Evolutionary conservation across 352 stramenopile genomes (phyloP).

Genomic region (Thalassiosira mediterranea): DNA sequence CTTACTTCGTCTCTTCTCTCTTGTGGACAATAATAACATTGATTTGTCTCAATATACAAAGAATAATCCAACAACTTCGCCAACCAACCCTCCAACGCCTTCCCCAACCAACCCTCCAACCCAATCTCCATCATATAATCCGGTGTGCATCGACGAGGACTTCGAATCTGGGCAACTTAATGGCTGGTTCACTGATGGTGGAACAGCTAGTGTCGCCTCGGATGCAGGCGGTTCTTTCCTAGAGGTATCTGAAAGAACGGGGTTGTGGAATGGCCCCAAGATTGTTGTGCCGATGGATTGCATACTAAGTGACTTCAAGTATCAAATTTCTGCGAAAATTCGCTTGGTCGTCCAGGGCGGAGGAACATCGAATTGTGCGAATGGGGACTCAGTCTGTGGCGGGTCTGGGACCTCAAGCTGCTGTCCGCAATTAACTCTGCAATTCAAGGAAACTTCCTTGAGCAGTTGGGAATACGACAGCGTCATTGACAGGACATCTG

Average conservation of each 20-base stretch:
- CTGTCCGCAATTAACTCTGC: background rate
- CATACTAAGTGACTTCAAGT: background rate
- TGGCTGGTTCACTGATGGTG: background rate
- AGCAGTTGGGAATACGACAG: background rate
- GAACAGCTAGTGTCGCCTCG: background rate
- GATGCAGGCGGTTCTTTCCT: background rate
- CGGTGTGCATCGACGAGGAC: constrained; percentile 1
- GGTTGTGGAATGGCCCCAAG: background rate
- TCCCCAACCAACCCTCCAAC: no score
- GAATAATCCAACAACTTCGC: no score
- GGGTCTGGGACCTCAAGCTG: background rate
- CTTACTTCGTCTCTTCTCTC: no score
- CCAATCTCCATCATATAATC: no score
- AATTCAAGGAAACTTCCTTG: no score
- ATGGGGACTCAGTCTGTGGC: no score
- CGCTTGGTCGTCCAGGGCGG: background rate
- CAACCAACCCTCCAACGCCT: no score
- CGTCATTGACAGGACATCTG: background rate
- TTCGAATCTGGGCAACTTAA: background rate
- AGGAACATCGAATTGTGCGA: background rate
- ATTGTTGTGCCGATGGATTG: background rate
- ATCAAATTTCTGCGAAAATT: background rate
- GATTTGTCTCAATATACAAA: no score
- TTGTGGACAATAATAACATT: no score
- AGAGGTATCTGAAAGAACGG: background rate